Evolutionary conservation across 2,329 filamentous ascomycete genomes (phyloP).

Genomic region (Arthrobotrys pseudoclavata): DNA sequence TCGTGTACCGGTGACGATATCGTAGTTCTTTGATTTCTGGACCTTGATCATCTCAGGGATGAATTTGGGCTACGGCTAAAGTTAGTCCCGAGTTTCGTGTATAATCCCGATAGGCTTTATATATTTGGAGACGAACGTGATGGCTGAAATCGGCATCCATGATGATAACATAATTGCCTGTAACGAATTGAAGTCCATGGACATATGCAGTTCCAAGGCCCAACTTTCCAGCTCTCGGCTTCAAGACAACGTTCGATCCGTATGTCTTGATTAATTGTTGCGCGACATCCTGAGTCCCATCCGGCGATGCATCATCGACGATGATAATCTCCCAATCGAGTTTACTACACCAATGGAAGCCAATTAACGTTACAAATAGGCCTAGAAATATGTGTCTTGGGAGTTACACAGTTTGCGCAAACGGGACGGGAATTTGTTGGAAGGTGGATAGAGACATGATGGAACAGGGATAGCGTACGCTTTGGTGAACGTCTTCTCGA

Average conservation of each 20-base stretch:
- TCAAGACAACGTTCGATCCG: conserved; percentile 80
- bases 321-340: conserved; percentile 98
- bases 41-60: conserved; percentile 91
- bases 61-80: conserved; percentile 80
- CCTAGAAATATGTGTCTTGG: not conserved
- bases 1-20: conserved; percentile 96
- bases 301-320: conserved; percentile 96
- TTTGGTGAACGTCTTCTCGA: conserved; percentile 91
- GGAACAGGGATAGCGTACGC: conserved; percentile 72
- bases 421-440: conserved; percentile 17
- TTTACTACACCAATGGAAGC: conserved; percentile 72
- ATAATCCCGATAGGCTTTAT: not conserved
- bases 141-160: conserved; percentile 99
- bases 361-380: conserved; percentile 50
- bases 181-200: conserved; percentile 89
- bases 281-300: conserved; percentile 92
- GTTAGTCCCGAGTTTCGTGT: not conserved
- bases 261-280: conserved; percentile 91
- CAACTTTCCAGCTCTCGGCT: conserved; percentile 91
- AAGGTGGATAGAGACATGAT: conserved; percentile 34
- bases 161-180: conserved; percentile 97
- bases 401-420: conserved; percentile 3
- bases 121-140: conserved; percentile 70
- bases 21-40: conserved; percentile 83
- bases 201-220: conserved; percentile 98